Evolutionary conservation across 371 early-diverging fungal species (phyloP).

Genomic region (Fennellomyces sp.): DNA sequence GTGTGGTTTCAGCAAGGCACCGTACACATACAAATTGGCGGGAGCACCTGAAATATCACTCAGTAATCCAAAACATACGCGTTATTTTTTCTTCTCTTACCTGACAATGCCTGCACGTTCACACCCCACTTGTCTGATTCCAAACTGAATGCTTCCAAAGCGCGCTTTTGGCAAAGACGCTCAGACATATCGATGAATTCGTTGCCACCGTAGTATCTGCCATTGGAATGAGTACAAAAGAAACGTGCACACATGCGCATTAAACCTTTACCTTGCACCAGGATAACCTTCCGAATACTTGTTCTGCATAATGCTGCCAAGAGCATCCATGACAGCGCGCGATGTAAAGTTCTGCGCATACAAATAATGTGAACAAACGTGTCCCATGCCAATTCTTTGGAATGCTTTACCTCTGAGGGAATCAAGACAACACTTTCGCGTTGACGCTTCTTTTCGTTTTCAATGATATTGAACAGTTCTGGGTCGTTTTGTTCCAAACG

Average conservation of each 20-base stretch:
- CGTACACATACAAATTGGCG: slow-evolving; percentile 98
- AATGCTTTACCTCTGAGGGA: slow-evolving; percentile 87
- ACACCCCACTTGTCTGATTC: slow-evolving; percentile 97
- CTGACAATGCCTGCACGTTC: slow-evolving; percentile 98
- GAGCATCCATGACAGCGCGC: slow-evolving; percentile 94
- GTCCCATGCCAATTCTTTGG: too few relatives aligned
- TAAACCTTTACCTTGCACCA: slow-evolving; percentile 76
- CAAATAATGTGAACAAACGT: too few relatives aligned
- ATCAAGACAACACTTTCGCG: slow-evolving; percentile 93
- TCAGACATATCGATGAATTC: slow-evolving; percentile 98
- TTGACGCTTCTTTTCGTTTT: slow-evolving; percentile 97
- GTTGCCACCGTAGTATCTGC: slow-evolving; percentile 98
- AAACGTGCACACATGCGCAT: not conserved
- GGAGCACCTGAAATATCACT: slow-evolving; percentile 72
- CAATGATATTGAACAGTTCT: slow-evolving; percentile 94
- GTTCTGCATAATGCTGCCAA: slow-evolving; percentile 98
- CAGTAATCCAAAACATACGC: not conserved
- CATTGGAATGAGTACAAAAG: not conserved
- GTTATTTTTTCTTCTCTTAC: slow-evolving; percentile 32
- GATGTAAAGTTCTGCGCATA: slow-evolving; percentile 94
- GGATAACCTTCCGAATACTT: slow-evolving; percentile 99
- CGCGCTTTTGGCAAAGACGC: slow-evolving; percentile 93
- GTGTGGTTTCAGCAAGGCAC: slow-evolving; percentile 95
- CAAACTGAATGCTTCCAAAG: slow-evolving; percentile 91
- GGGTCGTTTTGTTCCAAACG: slow-evolving; percentile 82